Conservation (phyloP, 352 stramenopile genomes). For the Thalassiosira sp. region DNA sequence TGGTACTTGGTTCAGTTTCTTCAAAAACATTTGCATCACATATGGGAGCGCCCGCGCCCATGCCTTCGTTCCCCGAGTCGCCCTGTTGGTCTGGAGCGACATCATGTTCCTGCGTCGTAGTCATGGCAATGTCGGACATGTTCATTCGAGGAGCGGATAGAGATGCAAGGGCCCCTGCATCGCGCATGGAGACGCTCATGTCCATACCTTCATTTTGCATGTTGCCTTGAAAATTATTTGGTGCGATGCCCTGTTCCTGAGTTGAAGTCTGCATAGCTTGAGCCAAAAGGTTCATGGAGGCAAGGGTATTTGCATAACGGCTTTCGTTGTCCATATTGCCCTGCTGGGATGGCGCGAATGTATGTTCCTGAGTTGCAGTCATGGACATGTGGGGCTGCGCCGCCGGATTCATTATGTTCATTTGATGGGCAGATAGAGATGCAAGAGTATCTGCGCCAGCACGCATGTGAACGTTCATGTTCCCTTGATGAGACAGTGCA, state of each 20-base stretch:
- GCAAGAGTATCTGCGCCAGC: not conserved
- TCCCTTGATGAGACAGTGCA: not conserved
- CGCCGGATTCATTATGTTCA: not conserved
- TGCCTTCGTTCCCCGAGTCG: not conserved
- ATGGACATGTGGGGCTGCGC: not conserved
- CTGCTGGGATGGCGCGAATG: not conserved
- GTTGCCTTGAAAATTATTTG: not conserved
- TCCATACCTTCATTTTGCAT: not conserved
- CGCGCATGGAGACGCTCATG: not conserved
- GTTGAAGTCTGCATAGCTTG: not conserved
- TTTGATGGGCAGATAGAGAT: constrained; percentile 6
- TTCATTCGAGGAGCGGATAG: not conserved
- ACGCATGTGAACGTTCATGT: not conserved
- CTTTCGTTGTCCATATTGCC: no score
- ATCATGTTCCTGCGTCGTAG: not conserved
- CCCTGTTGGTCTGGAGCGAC: not conserved
- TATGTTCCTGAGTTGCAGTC: not conserved
- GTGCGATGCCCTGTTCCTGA: not conserved
- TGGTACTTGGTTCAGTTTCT: no score
- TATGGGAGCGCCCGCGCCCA: no score
- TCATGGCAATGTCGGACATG: not conserved
- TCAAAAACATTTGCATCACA: no score
- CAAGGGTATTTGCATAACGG: no score
- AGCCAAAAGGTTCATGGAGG: no score
- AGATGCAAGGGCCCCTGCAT: not conserved